Evolutionary conservation across 441 rosid species (phyloP), one percentile per base, ranked within the genome.

Genomic region (Croton laevigatus): DNA sequence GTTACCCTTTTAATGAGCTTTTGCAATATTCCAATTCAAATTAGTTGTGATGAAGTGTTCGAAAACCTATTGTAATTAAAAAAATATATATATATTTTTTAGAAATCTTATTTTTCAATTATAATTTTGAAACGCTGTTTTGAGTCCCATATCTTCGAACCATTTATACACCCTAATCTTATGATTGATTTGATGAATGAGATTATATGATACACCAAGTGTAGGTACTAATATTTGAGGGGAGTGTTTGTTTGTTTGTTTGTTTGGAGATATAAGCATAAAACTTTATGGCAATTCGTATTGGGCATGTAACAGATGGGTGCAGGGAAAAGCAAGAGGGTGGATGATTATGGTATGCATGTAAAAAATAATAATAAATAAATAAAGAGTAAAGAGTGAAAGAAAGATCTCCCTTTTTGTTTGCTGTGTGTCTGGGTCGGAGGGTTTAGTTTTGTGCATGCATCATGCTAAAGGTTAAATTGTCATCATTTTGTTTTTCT

Each of bases 201-300:
- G 44, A 40, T 40, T 5, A 5, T 2, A 40, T 40, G 32, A 27
- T 5, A 40, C 2, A 40, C 44, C 44, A 40, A 40, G 44, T 40
- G 9, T 40, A 40, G 44, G 44, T 6, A 40, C 0, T 40, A 40
- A 5, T 1, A 5, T 69, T 58, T 4, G 32, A 27, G 32, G 32
- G 2, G 32, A n/a, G n/a, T n/a, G n/a, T n/a, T n/a, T 27, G 32
- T 27, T 27, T 27, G 32, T 27, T 27, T 57, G 61, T 57, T 37
- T 17, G n/a, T 37, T 44, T 27, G 32, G 32, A 27, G 32, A 27
- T 27, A 27, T 27, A 27, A n/a, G n/a, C n/a, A n/a, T n/a, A n/a
- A n/a, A n/a, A 17, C 2, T 71, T 36, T 73, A 66, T 72, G 62
- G 71, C 69, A 23, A 17, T 20, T 62, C 64, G 63, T 73, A 67